phyloP scores from a whole-genome alignment of 129 eudicot species.

The Artemisia argyi region DNA sequence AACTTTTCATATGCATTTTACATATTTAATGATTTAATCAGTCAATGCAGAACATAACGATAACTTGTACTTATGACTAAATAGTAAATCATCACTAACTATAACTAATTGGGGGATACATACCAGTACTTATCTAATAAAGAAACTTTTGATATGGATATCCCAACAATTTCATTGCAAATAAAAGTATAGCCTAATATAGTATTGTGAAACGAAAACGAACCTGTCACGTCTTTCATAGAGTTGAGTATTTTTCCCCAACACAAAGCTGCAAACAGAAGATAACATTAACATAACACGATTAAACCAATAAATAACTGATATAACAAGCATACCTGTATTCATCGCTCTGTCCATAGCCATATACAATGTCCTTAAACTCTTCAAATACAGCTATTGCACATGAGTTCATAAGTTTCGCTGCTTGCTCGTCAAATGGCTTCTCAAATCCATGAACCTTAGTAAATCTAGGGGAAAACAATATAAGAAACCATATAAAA shows the following conservation, averaged over 20 bases:
- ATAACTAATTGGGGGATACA: background rate
- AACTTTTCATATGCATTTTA: too few species aligned
- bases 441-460: slow-evolving; percentile 82
- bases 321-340: slow-evolving; percentile 51
- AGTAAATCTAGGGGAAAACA: slow-evolving; percentile 55
- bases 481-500: slow-evolving; percentile 60
- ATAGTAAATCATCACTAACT: too few species aligned
- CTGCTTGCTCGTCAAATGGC: slow-evolving; percentile 85
- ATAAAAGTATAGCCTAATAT: too few species aligned
- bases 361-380: slow-evolving; percentile 65
- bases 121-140: background rate
- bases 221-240: slow-evolving; percentile 76
- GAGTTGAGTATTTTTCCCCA: slow-evolving; percentile 65
- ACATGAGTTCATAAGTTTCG: slow-evolving; percentile 94
- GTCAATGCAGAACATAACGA: too few species aligned
- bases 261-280: slow-evolving; percentile 60
- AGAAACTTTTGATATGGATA: too few species aligned
- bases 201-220: too few species aligned
- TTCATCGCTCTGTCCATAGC: slow-evolving; percentile 96
- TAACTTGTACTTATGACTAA: too few species aligned
- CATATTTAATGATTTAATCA: too few species aligned
- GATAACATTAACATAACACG: background rate
- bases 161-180: too few species aligned
- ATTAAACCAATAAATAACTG: background rate
- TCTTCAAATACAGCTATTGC: slow-evolving; percentile 71